Percentiles rank a stretch among this genome's conserved stretches.
phyloP scores from a whole-genome alignment of 306 rosid genomes.

The Cicer chorassanicum region DNA sequence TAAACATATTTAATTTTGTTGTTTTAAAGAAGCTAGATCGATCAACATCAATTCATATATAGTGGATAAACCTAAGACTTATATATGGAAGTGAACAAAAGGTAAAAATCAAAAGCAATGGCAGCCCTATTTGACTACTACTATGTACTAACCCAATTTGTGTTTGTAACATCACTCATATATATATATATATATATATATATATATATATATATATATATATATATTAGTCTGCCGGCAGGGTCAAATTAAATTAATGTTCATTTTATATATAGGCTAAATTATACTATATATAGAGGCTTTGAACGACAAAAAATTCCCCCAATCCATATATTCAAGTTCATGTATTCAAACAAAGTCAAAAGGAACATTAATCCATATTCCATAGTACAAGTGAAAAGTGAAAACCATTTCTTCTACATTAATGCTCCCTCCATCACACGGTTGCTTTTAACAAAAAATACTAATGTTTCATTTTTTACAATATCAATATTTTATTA shows the following conservation, averaged over 20 bases:
- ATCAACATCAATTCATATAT: background rate
- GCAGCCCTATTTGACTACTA: slow-evolving; percentile 41
- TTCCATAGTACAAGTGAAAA: no score
- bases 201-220: no score
- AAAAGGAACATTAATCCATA: background rate
- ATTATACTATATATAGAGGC: background rate
- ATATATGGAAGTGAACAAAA: slow-evolving; percentile 25
- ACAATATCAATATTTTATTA: no score
- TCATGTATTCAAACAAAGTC: background rate
- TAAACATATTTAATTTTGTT: background rate
- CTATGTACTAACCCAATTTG: background rate
- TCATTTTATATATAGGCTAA: no score
- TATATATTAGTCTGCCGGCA: slow-evolving; percentile 22
- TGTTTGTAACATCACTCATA: background rate
- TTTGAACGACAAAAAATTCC: background rate
- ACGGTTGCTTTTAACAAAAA: no score
- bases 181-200: no score
- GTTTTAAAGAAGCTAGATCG: background rate
- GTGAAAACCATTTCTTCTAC: no score
- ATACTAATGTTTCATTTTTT: no score
- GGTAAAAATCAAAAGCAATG: slow-evolving; percentile 22
- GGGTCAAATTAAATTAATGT: background rate
- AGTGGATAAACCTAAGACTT: background rate
- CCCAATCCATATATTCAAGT: background rate
- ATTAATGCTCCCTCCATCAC: no score